Base-by-base conservation (phyloP, 2,329 filamentous ascomycete genomes). In the Daldinia eschscholtzii region DNA sequence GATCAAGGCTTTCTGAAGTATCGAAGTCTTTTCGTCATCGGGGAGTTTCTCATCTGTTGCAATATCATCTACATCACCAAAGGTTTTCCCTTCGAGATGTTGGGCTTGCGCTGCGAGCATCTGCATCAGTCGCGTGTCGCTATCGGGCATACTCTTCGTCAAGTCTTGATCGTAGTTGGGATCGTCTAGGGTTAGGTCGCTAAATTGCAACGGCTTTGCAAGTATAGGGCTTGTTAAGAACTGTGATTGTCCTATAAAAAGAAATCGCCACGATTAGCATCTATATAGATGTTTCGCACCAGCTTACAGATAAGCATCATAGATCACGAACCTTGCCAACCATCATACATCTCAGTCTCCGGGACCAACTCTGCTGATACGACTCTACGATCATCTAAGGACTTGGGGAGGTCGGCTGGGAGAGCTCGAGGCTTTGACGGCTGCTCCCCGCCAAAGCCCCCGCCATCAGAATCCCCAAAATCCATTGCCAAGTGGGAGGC, bases 311-410 rank as follows among this genome's bases (percentile, higher is more conserved):
- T 35, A 67, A 67, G 66, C 61, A 67, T 67, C 56, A 64, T 62
- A 64, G 61, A 61, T 66, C 65, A 82, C 83, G 70, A 73, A 86
- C 95, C 95, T 90, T 98, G 94, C 96, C 96, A 99, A 74, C 93
- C 96, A 87, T 99, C 96, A 80, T 98, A 99, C 83, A 98, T 93
- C 84, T 98, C 96, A 44, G 94, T 97, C 84, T 98, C 96, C 42
- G 86, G 86, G 63, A 92, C 87, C 71, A 90, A 87, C 70, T 91
- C 89, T 53, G 84, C 85, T 3, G 90, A 87, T 37, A 92, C 87
- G 76, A 86, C 86, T 74, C 91, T 88, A 68, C 96, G 89, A 83
- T 99, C 96, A 80, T 99, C 92, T 62, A 99, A 88, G 12, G 94
- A 97, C 73, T 88, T 96, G 10, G 96, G 96, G 39, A 99, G 88